These are phyloP conservation scores for Penicillium turbatum DNA, from an alignment of 495 filamentous ascomycete genomes.

Conservation along the genomic window DNA sequence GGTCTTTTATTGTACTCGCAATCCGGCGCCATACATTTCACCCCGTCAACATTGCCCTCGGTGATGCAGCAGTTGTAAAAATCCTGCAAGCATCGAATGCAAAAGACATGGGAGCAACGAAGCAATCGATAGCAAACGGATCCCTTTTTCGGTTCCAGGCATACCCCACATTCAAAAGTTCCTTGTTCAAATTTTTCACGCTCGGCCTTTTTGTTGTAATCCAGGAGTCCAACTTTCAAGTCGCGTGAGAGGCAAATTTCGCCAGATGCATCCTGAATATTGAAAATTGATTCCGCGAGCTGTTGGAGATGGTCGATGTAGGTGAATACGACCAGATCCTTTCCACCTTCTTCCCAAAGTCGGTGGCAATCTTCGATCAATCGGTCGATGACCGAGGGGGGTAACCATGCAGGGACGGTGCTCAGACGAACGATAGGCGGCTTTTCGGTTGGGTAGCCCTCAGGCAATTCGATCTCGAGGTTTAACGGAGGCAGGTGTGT, in stretches of 20 bases:
- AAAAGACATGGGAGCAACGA: slow-evolving; percentile 88
- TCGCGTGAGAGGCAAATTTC: slow-evolving; percentile 42
- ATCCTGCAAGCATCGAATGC: slow-evolving; percentile 74
- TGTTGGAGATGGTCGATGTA: slow-evolving; percentile 88
- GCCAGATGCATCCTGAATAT: slow-evolving; percentile 51
- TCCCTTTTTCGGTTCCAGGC: slow-evolving; percentile 91
- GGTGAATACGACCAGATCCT: slow-evolving; percentile 69
- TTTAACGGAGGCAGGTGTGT: slow-evolving; percentile 73
- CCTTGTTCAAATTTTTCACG: slow-evolving; percentile 71
- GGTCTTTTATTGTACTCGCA: slow-evolving; percentile 60
- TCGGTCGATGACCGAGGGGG: slow-evolving; percentile 48
- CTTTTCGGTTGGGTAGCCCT: slow-evolving; percentile 64
- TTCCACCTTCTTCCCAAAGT: slow-evolving; percentile 82
- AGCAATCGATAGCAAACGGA: slow-evolving; percentile 69
- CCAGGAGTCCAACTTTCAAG: slow-evolving; percentile 68
- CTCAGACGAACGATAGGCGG: slow-evolving; percentile 65
- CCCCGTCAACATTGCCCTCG: slow-evolving; percentile 72
- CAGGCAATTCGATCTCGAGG: slow-evolving; percentile 65
- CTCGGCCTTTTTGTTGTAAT: slow-evolving; percentile 71
- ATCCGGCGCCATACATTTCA: slow-evolving; percentile 71
- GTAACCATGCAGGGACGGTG: slow-evolving; percentile 68
- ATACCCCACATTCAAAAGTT: slow-evolving; percentile 88
- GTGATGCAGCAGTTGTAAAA: slow-evolving; percentile 85
- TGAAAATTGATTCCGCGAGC: slow-evolving; percentile 71
- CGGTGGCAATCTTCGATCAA: slow-evolving; percentile 56